Percentiles rank a stretch among this genome's conserved stretches.
Evolutionary conservation across 2,329 filamentous ascomycete genomes (phyloP).

Genomic region (Monosporascus ibericus): DNA sequence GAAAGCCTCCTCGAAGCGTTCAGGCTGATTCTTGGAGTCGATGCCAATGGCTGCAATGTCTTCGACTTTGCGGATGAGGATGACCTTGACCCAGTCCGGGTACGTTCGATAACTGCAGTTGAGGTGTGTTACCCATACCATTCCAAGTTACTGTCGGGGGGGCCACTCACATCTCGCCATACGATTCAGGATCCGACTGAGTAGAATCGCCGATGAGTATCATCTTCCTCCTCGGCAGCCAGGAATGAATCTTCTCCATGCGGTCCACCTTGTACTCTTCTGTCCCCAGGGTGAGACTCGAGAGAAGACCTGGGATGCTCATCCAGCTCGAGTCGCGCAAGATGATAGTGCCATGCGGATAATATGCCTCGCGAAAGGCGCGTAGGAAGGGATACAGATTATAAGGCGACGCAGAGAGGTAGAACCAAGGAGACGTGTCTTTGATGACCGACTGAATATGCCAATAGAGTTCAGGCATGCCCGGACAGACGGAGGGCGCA

Average conservation of each 20-base stretch:
- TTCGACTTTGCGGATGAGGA: conserved; percentile 79
- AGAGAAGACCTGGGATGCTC: conserved; percentile 73
- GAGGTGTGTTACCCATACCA: conserved; percentile 2
- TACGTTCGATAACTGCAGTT: conserved; percentile 50
- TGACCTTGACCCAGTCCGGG: conserved; percentile 72
- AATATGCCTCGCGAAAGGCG: conserved; percentile 64
- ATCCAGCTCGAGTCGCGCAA: conserved; percentile 83
- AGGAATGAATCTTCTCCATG: conserved; percentile 69
- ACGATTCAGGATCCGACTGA: conserved; percentile 85
- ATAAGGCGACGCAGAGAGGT: conserved; percentile 89
- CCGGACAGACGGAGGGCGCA: conserved; percentile 60
- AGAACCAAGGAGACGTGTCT: conserved; percentile 73
- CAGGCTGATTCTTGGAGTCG: conserved; percentile 64
- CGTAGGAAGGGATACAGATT: conserved; percentile 86
- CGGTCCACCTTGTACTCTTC: conserved; percentile 80
- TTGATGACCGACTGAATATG: conserved; percentile 51
- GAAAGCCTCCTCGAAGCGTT: conserved; percentile 80
- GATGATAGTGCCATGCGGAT: conserved; percentile 72
- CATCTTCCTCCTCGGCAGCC: conserved; percentile 74
- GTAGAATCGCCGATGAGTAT: conserved; percentile 87
- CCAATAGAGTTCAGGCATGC: conserved; percentile 81
- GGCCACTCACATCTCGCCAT: conserved; percentile 64
- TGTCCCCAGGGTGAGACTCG: conserved; percentile 72
- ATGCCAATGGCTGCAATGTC: conserved; percentile 66
- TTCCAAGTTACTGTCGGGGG: not conserved